phyloP scores from a whole-genome alignment of 495 filamentous ascomycete species.

The Penicillium fimorum region DNA sequence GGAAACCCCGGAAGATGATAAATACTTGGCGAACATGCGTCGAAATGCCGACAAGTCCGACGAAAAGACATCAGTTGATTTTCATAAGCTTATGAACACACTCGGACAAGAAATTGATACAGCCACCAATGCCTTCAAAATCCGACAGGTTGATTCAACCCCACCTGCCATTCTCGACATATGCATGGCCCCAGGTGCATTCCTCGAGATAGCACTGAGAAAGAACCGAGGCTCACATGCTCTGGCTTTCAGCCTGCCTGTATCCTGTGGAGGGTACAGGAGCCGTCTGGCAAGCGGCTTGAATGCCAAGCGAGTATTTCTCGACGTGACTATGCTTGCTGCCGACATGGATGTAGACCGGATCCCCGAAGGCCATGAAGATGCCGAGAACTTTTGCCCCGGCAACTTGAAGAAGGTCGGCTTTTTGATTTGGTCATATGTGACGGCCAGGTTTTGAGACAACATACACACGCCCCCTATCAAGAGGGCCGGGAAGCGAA shows the following conservation, averaged over 20 bases:
- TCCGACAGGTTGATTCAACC: neutral
- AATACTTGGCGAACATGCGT: neutral
- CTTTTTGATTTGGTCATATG: constrained; percentile 56
- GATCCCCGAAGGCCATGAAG: constrained; percentile 46
- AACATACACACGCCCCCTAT: constrained; percentile 42
- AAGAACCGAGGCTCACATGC: constrained; percentile 25
- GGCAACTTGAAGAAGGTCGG: constrained; percentile 16
- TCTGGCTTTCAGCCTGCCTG: neutral
- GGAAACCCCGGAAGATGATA: neutral
- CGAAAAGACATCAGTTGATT: neutral
- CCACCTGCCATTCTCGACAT: constrained; percentile 46
- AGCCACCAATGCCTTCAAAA: neutral
- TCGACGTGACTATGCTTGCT: constrained; percentile 56
- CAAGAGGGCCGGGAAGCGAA: constrained; percentile 40
- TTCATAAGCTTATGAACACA: neutral
- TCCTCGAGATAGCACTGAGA: constrained; percentile 34
- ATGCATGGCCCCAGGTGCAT: constrained; percentile 60
- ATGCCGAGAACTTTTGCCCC: constrained; percentile 38
- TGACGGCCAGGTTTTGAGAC: constrained; percentile 55
- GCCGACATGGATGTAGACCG: constrained; percentile 46
- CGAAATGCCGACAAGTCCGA: neutral
- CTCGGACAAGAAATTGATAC: neutral
- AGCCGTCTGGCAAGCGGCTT: constrained; percentile 25
- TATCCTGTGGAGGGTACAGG: neutral
- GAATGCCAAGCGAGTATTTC: constrained; percentile 27